Evolutionary conservation across 2,329 filamentous ascomycete species (phyloP), one percentile per base, ranked within the genome.

Genomic region (Colletotrichum sp.): DNA sequence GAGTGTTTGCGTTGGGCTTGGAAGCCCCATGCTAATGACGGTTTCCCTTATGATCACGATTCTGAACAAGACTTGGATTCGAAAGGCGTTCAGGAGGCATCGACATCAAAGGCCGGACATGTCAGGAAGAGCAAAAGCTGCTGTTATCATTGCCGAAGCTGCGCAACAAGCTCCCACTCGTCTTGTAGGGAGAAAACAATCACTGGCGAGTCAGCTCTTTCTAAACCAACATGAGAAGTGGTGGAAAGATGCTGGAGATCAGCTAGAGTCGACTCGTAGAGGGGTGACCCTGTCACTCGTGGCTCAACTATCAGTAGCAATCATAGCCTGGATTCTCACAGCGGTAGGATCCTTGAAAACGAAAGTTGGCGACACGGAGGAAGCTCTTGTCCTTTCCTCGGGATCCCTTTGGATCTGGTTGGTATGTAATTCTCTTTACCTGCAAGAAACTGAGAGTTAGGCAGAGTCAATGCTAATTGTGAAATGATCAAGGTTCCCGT

Each of bases 231-330:
- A 33, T 33, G 31, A 1, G 0, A 43, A 2, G 3, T 47, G 43
- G 43, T 21, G 11, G 43, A 13, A 51, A 21, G 3, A 21, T 5
- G 43, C n/a, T 5, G 0, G 43, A 51, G n/a, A 21, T 0, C 0
- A 51, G 0, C 0, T 51, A 1, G 1, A 51, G 43, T 5, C 43
- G 0, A 51, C 43, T 51, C n/a, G 43, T 0, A 0, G 43, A 51
- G 43, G 43, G 2, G 43, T 51, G 0, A 51, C 43, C 0, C 6
- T 51, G n/a, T 51, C 43, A 51, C 43, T 51, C 0, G 43, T 51
- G n/a, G 43, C 43, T 24, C 43, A 51, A 0, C 0, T 51, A 0
- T 51, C n/a, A 0, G 43, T 51, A 13, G 43, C 43, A 8, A 51
- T 51, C 6, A 24, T 24, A 24, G 43, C 43, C 1, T 51, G 43